Percentiles rank a stretch among this genome's conserved stretches.
phyloP scores from a whole-genome alignment of 805 yeast genomes.

The Ogataea dorogensis region DNA sequence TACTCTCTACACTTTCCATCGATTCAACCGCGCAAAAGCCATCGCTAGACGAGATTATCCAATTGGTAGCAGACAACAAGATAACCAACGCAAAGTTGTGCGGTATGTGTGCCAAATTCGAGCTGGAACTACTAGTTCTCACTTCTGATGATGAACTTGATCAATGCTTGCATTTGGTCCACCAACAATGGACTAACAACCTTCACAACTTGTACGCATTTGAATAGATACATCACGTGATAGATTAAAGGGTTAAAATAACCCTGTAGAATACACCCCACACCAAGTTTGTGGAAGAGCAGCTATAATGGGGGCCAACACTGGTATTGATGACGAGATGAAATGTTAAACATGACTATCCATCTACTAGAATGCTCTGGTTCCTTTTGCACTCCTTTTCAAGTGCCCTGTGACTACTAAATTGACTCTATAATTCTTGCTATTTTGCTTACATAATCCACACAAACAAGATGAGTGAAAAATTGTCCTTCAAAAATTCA shows the following conservation, averaged over 20 bases:
- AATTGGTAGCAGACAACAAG: conserved; percentile 25
- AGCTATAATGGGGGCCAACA: too few relatives aligned
- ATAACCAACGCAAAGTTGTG: conserved; percentile 38
- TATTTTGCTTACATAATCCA: conserved; percentile 6
- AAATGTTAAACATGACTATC: too few relatives aligned
- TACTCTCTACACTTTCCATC: conserved; percentile 14
- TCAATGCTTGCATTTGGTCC: conserved; percentile 13
- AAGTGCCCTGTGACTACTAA: too few relatives aligned
- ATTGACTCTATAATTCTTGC: too few relatives aligned
- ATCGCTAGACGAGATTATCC: conserved; percentile 26
- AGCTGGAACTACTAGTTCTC: conserved; percentile 12
- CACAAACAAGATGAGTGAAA: conserved; percentile 8
- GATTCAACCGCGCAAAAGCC: conserved; percentile 12
- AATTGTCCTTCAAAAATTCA: conserved; percentile 13
- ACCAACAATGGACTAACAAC: conserved; percentile 26
- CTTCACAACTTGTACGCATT: conserved; percentile 35
- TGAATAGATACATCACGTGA: conserved; percentile 25
- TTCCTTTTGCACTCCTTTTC: too few relatives aligned
- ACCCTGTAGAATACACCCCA: conserved; percentile 2
- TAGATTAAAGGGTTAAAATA: background rate
- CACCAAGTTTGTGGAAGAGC: conserved; percentile 1
- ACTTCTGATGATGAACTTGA: conserved; percentile 3
- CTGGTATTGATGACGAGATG: too few relatives aligned
- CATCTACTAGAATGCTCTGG: too few relatives aligned
- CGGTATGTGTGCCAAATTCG: conserved; percentile 35